A percentile compares a stretch with the other conserved stretches of the same genome.
Conservation (phyloP, 192 early-diverging fungal genomes). For the Geosiphon pyriformis region DNA sequence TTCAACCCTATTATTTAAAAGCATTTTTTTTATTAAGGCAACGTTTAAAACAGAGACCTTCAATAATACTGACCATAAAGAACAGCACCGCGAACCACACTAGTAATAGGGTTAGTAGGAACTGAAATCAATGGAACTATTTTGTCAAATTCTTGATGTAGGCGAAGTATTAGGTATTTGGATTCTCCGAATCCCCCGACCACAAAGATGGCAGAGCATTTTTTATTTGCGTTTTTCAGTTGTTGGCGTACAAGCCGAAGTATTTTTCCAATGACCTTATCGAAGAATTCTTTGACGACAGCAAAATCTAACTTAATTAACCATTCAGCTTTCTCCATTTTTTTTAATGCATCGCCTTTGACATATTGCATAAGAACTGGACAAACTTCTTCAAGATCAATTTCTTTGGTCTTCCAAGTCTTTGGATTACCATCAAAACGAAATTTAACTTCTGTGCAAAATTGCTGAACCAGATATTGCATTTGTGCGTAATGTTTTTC, state of each 20-base stretch:
- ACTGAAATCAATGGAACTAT: no score
- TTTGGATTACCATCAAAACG: conserved; percentile 15
- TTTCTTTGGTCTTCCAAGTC: background rate
- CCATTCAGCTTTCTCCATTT: conserved; percentile 45
- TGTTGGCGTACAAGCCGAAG: conserved; percentile 47
- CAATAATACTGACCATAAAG: no score
- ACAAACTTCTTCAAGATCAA: conserved; percentile 23
- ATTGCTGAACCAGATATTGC: conserved; percentile 25
- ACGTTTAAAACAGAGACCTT: no score
- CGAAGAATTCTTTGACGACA: conserved; percentile 49
- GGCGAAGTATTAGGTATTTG: no score
- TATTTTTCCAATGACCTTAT: conserved; percentile 50
- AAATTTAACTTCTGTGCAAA: conserved; percentile 16
- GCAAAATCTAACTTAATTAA: conserved; percentile 43
- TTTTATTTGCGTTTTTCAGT: conserved; percentile 35
- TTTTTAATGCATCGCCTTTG: conserved; percentile 31
- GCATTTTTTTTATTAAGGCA: no score
- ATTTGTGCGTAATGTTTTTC: conserved; percentile 25
- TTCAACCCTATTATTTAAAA: conserved; percentile 17
- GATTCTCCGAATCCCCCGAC: conserved; percentile 54
- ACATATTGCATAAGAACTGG: conserved; percentile 23
- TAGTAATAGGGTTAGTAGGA: no score
- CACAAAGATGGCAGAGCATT: conserved; percentile 47
- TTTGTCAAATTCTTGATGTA: no score
- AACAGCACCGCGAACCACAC: no score